phyloP scores from a whole-genome alignment of 805 yeast genomes.

The Sugiyamaella boreocaroliniensis region DNA sequence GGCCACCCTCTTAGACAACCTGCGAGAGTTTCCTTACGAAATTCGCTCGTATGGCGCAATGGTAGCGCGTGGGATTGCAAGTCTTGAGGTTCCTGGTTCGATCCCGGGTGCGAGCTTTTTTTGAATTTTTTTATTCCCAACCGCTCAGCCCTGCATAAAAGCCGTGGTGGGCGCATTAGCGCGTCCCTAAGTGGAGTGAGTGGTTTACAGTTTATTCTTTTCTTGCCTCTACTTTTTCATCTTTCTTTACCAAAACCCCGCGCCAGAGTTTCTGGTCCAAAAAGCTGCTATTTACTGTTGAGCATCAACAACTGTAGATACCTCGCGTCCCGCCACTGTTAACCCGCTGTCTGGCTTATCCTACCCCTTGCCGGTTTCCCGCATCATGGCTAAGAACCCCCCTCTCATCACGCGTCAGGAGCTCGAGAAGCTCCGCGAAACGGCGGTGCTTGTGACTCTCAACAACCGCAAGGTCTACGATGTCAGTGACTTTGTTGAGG shows the following conservation, averaged over 20 bases:
- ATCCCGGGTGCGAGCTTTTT: slow-evolving; percentile 79
- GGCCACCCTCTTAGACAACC: no score
- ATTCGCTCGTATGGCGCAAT: slow-evolving; percentile 20
- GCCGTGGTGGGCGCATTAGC: neutral
- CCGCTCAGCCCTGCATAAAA: neutral
- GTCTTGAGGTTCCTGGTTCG: slow-evolving; percentile 98
- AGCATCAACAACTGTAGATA: no score
- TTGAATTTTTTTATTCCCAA: slow-evolving; percentile 28
- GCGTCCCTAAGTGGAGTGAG: neutral
- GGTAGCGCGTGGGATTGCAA: slow-evolving; percentile 93
- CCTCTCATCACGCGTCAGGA: slow-evolving; percentile 56
- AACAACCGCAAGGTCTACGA: slow-evolving; percentile 77
- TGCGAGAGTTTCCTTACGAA: neutral
- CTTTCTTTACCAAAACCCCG: neutral
- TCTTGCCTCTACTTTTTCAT: neutral
- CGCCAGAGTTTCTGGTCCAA: no score
- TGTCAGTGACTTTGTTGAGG: slow-evolving; percentile 65
- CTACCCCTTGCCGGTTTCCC: no score
- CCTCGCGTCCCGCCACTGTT: neutral
- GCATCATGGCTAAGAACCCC: slow-evolving; percentile 1
- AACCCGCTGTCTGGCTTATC: no score
- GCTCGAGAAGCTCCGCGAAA: slow-evolving; percentile 47
- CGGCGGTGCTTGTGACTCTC: slow-evolving; percentile 61
- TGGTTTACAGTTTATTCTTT: neutral
- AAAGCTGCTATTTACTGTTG: no score